A percentile compares a stretch with the other conserved stretches of the same genome.
phyloP scores from a whole-genome alignment of 257 asterid species.

The Ilex aquifolium region DNA sequence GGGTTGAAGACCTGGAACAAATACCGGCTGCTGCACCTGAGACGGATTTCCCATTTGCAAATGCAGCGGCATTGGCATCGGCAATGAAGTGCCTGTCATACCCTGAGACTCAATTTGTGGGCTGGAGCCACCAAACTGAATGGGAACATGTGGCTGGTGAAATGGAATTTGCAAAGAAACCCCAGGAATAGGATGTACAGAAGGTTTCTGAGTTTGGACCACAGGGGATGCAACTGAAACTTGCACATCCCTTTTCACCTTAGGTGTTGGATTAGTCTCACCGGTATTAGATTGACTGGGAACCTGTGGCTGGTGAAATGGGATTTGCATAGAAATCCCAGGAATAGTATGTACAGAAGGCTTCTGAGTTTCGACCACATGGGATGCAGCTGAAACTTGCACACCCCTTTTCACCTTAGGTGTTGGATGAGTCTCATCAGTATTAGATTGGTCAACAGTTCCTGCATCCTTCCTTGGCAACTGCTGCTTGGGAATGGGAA shows the following conservation, averaged over 20 bases:
- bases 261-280: conserved; percentile 15
- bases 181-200: conserved; percentile 41
- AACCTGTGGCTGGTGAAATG: conserved; percentile 52
- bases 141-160: conserved; percentile 43
- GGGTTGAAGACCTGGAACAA: conserved; percentile 62
- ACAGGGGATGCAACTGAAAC: conserved; percentile 40
- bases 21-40: conserved; percentile 58
- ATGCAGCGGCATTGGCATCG: conserved; percentile 38
- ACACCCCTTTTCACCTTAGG: conserved; percentile 56
- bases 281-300: conserved; percentile 27
- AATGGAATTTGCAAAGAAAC: conserved; percentile 60
- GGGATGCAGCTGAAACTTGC: conserved; percentile 45
- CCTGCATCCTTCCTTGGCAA: conserved; percentile 52
- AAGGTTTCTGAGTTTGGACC: conserved; percentile 56
- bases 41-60: conserved; percentile 60
- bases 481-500: conserved; percentile 57
- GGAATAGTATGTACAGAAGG: conserved; percentile 47
- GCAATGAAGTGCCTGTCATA: conserved; percentile 50
- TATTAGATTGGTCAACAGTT: conserved; percentile 33
- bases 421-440: conserved; percentile 38
- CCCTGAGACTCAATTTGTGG: conserved; percentile 75
- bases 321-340: conserved; percentile 56
- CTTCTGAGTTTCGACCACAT: conserved; percentile 51
- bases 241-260: conserved; percentile 59
- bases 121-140: conserved; percentile 69